Percentiles rank a stretch among this genome's conserved stretches.
Evolutionary conservation across 495 filamentous ascomycete genomes (phyloP).

Genomic region (Penicillium parvum): DNA sequence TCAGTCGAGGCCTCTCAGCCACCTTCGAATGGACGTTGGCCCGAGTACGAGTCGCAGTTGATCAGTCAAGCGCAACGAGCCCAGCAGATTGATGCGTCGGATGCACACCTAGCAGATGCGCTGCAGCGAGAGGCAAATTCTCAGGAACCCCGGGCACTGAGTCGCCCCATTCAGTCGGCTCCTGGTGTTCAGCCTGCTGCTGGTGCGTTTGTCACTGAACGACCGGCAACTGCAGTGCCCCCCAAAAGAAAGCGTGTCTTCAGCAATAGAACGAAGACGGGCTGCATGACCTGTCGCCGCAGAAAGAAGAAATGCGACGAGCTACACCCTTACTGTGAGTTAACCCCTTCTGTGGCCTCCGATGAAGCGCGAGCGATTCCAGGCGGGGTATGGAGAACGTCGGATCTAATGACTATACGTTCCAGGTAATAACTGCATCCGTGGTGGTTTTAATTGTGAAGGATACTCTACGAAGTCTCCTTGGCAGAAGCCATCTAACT

Average conservation of each 20-base stretch:
- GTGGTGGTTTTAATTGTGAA: conserved; percentile 87
- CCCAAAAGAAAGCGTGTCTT: conserved; percentile 85
- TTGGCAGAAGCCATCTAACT: conserved; percentile 63
- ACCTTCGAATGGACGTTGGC: conserved; percentile 33
- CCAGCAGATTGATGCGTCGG: conserved; percentile 47
- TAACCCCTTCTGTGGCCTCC: no score
- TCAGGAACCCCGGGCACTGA: conserved; percentile 32
- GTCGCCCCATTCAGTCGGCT: conserved; percentile 27
- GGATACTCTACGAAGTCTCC: conserved; percentile 79
- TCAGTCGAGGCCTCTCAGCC: conserved; percentile 29
- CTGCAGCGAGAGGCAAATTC: conserved; percentile 47
- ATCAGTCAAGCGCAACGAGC: conserved; percentile 41
- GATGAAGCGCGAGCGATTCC: no score
- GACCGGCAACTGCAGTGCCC: conserved; percentile 55
- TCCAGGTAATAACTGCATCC: conserved; percentile 87
- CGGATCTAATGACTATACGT: not conserved
- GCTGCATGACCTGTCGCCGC: conserved; percentile 89
- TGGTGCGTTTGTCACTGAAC: conserved; percentile 38
- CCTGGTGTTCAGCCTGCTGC: conserved; percentile 34
- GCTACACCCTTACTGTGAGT: conserved; percentile 83
- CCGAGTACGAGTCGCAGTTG: conserved; percentile 40
- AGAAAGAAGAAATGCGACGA: conserved; percentile 99
- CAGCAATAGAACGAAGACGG: conserved; percentile 95
- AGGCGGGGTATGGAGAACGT: no score
- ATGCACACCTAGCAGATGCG: conserved; percentile 46